Evolutionary conservation across 2,329 filamentous ascomycete species (phyloP).

Genomic region (Aspergillus sp.): DNA sequence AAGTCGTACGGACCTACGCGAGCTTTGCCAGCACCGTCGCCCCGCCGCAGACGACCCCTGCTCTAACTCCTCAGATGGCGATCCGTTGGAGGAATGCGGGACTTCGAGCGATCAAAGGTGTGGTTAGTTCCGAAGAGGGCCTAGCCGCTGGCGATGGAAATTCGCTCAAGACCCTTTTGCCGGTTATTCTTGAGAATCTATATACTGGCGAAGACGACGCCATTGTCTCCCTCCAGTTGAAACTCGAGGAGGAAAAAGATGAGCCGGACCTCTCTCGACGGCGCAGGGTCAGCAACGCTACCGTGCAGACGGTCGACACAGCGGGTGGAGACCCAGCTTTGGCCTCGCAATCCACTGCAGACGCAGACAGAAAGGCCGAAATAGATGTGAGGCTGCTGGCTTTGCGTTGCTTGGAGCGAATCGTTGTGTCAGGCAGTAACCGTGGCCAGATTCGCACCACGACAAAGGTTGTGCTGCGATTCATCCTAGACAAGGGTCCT

Average conservation of each 20-base stretch:
- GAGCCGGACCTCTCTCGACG: constrained; percentile 61
- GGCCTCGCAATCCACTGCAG: constrained; percentile 72
- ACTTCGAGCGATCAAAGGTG: constrained; percentile 72
- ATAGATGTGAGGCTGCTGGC: constrained; percentile 82
- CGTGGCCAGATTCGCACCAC: constrained; percentile 74
- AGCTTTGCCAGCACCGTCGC: constrained; percentile 66
- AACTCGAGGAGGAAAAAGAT: constrained; percentile 62
- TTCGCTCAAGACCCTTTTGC: constrained; percentile 74
- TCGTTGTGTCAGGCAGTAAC: constrained; percentile 74
- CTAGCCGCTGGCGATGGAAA: constrained; percentile 69
- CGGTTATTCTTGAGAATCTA: constrained; percentile 80
- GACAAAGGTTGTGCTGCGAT: constrained; percentile 68
- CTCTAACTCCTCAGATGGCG: constrained; percentile 65
- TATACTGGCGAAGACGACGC: constrained; percentile 62
- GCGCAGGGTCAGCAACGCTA: constrained; percentile 73
- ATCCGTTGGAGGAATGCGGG: constrained; percentile 74
- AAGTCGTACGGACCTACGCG: constrained; percentile 75
- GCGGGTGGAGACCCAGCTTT: constrained; percentile 61
- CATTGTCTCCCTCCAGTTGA: constrained; percentile 63
- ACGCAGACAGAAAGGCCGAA: constrained; percentile 85
- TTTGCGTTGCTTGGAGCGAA: constrained; percentile 77
- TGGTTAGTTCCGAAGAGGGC: constrained; percentile 75
- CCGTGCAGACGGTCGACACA: constrained; percentile 67
- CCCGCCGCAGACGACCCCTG: constrained; percentile 42
- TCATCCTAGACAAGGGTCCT: constrained; percentile 57